phyloP scores from a whole-genome alignment of 495 filamentous ascomycete genomes.

The Annulohypoxylon stygium region DNA sequence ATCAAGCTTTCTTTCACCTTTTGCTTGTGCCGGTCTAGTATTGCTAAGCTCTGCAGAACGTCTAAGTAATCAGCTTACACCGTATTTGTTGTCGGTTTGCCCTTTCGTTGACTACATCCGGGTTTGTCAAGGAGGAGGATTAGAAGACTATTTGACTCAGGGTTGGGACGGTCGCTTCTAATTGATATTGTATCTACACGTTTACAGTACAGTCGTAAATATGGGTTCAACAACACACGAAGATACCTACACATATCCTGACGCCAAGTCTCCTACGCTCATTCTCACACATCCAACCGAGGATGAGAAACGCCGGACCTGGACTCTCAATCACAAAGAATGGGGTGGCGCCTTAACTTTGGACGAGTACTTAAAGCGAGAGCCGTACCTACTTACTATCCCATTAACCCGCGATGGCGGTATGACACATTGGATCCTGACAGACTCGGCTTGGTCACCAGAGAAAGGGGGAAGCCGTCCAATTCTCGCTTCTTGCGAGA shows the following conservation, averaged over 20 bases:
- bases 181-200: not conserved
- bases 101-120: not conserved
- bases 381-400: conserved; percentile 76
- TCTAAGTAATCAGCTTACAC: not conserved
- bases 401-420: conserved; percentile 77
- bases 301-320: conserved; percentile 72
- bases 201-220: conserved; percentile 11
- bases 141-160: not conserved
- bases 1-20: conserved; percentile 24
- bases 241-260: conserved; percentile 61
- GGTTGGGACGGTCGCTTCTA: not conserved
- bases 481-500: conserved; percentile 86
- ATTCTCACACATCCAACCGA: conserved; percentile 76
- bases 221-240: conserved; percentile 49
- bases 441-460: conserved; percentile 64
- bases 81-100: not conserved
- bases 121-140: not conserved
- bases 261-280: conserved; percentile 70
- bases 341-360: conserved; percentile 79
- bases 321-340: conserved; percentile 73
- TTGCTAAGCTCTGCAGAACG: conserved; percentile 29
- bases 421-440: conserved; percentile 88
- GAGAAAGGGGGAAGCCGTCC: conserved; percentile 59
- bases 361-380: conserved; percentile 81
- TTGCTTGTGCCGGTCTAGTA: conserved; percentile 17